Evolutionary conservation across 768 basidiomycete species (phyloP), one percentile per base, ranked within the genome.

Genomic region (Boletus edulis): DNA sequence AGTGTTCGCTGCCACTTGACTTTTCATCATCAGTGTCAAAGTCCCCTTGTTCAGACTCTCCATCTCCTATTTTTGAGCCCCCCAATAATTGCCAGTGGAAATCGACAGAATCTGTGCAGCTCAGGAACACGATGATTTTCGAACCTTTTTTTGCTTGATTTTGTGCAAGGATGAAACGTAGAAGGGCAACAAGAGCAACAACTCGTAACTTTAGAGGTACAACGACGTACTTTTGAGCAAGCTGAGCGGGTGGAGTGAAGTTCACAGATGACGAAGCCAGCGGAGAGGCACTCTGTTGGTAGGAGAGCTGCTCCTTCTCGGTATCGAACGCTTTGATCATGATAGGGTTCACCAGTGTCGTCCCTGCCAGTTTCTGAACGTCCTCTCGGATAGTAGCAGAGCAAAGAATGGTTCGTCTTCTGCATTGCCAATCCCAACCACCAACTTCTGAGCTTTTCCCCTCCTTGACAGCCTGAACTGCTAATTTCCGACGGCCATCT

Each of bases 51-150:
- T 67, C 68, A 1, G 59, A 58, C 7, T 61, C 70, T 10, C 62
- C 65, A 3, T 61, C 73, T 9, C 78, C 82, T 89, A 96, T 94
- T 6, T 72, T 64, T 18, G 91, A 76, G 5, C 84, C 82, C 0
- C 86, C 88, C 1, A 98, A 72, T 20, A 98, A 75, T 47, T 80
- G 82, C 92, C 93, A 98, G 67, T 96, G 94, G 65, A 93, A 98
- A 69, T 99, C 96, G 17, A 99, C 97, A 3, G 97, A 95, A 71
- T 98, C 96, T 6, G 94, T 98, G 64, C 94, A 98, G 62, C 91
- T 96, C 57, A 99, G 75, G 73, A 99, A 99, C 6, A 99, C 93
- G 45, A 99, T 93, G 52, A 97, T 83, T 71, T 91, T 93, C 40
- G 78, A 78, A 12, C 81, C 81, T 40, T 76, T 75, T 31, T 69